A percentile compares a stretch with the other conserved stretches of the same genome.
phyloP scores from a whole-genome alignment of 352 stramenopile genomes.

The Pythium sp. region DNA sequence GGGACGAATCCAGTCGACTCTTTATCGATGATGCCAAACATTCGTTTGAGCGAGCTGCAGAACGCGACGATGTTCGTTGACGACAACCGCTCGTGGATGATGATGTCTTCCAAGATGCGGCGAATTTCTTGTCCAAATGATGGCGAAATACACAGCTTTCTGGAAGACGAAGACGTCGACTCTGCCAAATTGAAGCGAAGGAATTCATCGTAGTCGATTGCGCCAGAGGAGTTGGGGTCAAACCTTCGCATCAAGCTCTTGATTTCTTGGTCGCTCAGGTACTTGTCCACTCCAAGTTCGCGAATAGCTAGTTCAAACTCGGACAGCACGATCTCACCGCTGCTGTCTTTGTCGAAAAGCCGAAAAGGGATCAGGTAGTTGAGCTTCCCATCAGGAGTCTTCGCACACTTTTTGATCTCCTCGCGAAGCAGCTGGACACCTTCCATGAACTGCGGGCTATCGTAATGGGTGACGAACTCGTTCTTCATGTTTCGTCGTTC shows the following conservation, averaged over 20 bases:
- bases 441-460: constrained; percentile 75
- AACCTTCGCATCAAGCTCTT: constrained; percentile 81
- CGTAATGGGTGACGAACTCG: constrained; percentile 80
- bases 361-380: constrained; percentile 70
- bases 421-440: constrained; percentile 64
- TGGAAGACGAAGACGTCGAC: constrained; percentile 44
- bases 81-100: constrained; percentile 47
- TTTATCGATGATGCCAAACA: constrained; percentile 82
- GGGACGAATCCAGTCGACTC: constrained; percentile 53
- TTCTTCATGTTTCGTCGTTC: constrained; percentile 84
- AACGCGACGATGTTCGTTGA: constrained; percentile 40
- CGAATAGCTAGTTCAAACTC: constrained; percentile 70
- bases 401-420: constrained; percentile 73
- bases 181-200: constrained; percentile 73
- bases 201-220: constrained; percentile 75
- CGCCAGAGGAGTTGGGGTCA: constrained; percentile 60
- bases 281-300: constrained; percentile 72
- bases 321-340: constrained; percentile 62
- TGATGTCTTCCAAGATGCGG: constrained; percentile 46
- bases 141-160: constrained; percentile 15
- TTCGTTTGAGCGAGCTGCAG: constrained; percentile 68
- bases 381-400: constrained; percentile 76
- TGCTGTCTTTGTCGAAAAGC: constrained; percentile 71
- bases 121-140: constrained; percentile 23
- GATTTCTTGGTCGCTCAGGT: constrained; percentile 69